These are phyloP conservation scores for Polyrhizophydium stewartii DNA, from an alignment of 371 early-diverging fungal species.

Conservation along the genomic window DNA sequence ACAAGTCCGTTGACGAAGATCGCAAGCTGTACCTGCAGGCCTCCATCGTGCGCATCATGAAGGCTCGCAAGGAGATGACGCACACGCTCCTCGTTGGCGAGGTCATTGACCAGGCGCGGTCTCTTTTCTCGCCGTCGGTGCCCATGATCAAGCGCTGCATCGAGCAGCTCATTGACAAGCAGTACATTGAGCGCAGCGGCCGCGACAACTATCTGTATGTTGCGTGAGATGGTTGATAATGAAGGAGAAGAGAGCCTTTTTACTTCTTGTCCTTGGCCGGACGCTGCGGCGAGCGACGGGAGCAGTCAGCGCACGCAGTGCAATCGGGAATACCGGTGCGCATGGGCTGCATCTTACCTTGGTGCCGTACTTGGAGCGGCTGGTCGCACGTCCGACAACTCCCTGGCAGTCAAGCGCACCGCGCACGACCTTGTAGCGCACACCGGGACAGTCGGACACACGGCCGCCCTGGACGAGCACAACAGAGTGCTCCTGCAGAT, in stretches of 20 bases:
- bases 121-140: constrained; percentile 70
- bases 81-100: constrained; percentile 74
- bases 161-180: constrained; percentile 83
- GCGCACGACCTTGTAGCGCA: constrained; percentile 88
- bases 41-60: constrained; percentile 86
- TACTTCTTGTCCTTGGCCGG: constrained; percentile 1
- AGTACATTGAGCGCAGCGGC: constrained; percentile 74
- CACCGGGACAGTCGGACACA: constrained; percentile 97
- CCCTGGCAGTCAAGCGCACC: constrained; percentile 94
- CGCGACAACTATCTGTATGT: constrained; percentile 78
- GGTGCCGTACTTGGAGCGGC: constrained; percentile 92
- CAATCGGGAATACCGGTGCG: background rate
- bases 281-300: background rate
- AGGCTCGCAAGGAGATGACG: constrained; percentile 62
- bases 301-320: background rate
- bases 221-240: constrained; percentile 37
- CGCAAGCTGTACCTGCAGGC: constrained; percentile 77
- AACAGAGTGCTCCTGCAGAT: constrained; percentile 95
- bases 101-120: constrained; percentile 69
- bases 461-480: constrained; percentile 92
- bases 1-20: constrained; percentile 77
- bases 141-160: constrained; percentile 82
- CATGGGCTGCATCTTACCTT: constrained; percentile 37
- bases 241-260: background rate
- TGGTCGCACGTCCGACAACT: constrained; percentile 77